These are phyloP conservation scores for Moniliophthora roreri DNA, from an alignment of 1,284 basidiomycete species.

Conservation along the genomic window DNA sequence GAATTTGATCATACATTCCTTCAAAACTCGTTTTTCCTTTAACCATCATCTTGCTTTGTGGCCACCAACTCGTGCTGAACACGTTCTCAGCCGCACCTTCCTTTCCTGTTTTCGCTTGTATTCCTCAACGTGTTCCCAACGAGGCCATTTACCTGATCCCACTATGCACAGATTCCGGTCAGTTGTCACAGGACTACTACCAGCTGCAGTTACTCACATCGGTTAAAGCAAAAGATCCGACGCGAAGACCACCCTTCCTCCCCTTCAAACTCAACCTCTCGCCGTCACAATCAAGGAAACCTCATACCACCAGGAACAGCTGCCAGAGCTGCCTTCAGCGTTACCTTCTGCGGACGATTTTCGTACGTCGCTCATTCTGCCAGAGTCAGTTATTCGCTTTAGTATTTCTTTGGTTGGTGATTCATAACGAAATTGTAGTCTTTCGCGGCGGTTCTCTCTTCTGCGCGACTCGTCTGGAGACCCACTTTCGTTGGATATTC, in stretches of 20 bases:
- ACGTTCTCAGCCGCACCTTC: slow-evolving; percentile 52
- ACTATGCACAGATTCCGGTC: slow-evolving; percentile 82
- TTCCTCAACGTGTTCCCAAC: slow-evolving; percentile 63
- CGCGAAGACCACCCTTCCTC: slow-evolving; percentile 44
- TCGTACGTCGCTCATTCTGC: slow-evolving; percentile 78
- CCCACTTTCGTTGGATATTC: slow-evolving; percentile 60
- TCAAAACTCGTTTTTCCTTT: slow-evolving; percentile 13
- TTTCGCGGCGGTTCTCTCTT: slow-evolving; percentile 77
- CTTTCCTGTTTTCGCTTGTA: slow-evolving; percentile 20
- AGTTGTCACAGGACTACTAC: slow-evolving; percentile 31
- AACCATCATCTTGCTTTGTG: slow-evolving; percentile 29
- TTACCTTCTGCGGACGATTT: slow-evolving; percentile 73
- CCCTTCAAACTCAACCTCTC: slow-evolving; percentile 25
- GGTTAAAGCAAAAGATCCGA: slow-evolving; percentile 63
- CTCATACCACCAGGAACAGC: background rate
- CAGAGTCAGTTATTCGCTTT: slow-evolving; percentile 58
- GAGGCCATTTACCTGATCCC: slow-evolving; percentile 38
- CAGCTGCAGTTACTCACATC: too few species aligned
- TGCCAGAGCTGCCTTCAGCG: slow-evolving; percentile 42
- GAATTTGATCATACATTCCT: too few species aligned
- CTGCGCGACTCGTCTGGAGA: slow-evolving; percentile 66
- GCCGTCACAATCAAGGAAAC: slow-evolving; percentile 8
- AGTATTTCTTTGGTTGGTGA: slow-evolving; percentile 15
- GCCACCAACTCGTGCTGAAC: slow-evolving; percentile 63
- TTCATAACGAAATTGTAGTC: slow-evolving; percentile 39